These are phyloP conservation scores for Microsporum ferrugineum DNA, from an alignment of 2,329 filamentous ascomycete genomes.

Conservation along the genomic window DNA sequence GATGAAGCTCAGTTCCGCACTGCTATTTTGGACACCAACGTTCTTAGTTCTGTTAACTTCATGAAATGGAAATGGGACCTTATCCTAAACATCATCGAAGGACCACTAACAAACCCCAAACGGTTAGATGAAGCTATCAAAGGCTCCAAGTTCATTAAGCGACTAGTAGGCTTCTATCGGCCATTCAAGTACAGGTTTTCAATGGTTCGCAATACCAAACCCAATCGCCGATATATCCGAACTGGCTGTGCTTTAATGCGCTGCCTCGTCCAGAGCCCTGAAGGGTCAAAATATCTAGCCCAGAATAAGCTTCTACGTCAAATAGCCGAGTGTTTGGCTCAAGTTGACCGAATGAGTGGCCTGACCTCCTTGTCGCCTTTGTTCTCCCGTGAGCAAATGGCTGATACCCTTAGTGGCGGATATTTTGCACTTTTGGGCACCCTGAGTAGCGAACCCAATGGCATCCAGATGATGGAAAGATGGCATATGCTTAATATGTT, in stretches of 20 bases:
- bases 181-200: constrained; percentile 96
- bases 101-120: constrained; percentile 80
- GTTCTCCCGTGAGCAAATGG: constrained; percentile 74
- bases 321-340: constrained; percentile 87
- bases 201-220: constrained; percentile 77
- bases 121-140: constrained; percentile 87
- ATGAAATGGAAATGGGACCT: constrained; percentile 97
- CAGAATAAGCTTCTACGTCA: constrained; percentile 91
- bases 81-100: constrained; percentile 81
- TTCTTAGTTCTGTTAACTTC: constrained; percentile 80
- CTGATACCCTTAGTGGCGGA: constrained; percentile 77
- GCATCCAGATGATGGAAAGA: constrained; percentile 78
- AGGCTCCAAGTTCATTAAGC: constrained; percentile 90
- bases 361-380: constrained; percentile 65
- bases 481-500: constrained; percentile 99
- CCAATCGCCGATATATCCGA: constrained; percentile 85
- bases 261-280: constrained; percentile 69
- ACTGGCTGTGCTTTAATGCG: constrained; percentile 82
- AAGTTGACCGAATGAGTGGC: constrained; percentile 72
- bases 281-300: constrained; percentile 72
- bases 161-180: constrained; percentile 85
- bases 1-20: constrained; percentile 54
- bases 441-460: constrained; percentile 69
- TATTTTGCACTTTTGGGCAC: constrained; percentile 91
- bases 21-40: constrained; percentile 59